Conservation (phyloP, 75 land plant genomes). For the Adiantum capillusveneris region DNA sequence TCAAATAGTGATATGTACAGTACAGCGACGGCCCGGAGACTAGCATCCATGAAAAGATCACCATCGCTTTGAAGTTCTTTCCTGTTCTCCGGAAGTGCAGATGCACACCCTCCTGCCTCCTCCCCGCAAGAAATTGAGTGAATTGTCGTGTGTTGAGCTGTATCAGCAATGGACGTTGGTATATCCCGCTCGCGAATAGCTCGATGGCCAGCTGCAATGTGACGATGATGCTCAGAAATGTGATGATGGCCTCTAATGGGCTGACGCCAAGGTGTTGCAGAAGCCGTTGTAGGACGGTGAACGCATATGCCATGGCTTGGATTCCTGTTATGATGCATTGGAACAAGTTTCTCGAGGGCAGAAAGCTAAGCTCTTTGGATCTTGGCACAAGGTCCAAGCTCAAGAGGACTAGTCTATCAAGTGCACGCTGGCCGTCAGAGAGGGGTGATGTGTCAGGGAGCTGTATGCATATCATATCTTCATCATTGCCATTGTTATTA, state of each 20-base stretch:
- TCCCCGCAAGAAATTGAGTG: too few relatives aligned
- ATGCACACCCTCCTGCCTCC: too few relatives aligned
- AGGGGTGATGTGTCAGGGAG: too few relatives aligned
- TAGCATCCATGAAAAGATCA: too few relatives aligned
- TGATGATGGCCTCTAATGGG: neutral
- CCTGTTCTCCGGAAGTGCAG: too few relatives aligned
- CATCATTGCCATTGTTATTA: too few relatives aligned
- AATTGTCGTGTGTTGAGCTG: neutral
- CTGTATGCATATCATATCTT: too few relatives aligned
- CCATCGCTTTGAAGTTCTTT: too few relatives aligned
- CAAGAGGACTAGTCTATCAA: too few relatives aligned
- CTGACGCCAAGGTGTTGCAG: neutral
- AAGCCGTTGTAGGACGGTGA: neutral
- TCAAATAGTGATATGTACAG: too few relatives aligned
- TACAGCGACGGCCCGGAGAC: too few relatives aligned
- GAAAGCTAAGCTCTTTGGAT: neutral
- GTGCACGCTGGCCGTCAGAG: too few relatives aligned
- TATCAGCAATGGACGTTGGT: slow-evolving; percentile 14
- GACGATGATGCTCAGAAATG: neutral
- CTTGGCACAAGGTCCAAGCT: neutral
- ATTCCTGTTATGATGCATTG: neutral
- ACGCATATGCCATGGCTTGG: neutral
- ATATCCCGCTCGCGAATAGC: slow-evolving; percentile 10
- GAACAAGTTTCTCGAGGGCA: neutral
- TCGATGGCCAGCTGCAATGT: slow-evolving; percentile 13